phyloP scores from a whole-genome alignment of 2,329 filamentous ascomycete species.

The Aspergillus glaucus region DNA sequence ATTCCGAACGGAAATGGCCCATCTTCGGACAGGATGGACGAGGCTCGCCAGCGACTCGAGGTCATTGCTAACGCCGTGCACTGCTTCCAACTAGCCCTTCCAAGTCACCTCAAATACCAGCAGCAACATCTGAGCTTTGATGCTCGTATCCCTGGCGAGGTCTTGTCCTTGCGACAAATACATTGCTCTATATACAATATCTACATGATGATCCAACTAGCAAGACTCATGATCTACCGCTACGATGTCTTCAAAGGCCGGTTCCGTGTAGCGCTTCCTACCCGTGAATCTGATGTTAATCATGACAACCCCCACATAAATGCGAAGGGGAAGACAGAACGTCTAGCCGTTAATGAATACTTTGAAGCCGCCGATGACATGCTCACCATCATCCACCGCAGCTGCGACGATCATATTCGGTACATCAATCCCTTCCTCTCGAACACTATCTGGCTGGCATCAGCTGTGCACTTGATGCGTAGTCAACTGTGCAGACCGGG shows the following conservation, averaged over 20 bases:
- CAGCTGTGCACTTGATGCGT: constrained; percentile 22
- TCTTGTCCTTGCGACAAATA: constrained; percentile 13
- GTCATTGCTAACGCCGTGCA: constrained; percentile 26
- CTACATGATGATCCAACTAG: constrained; percentile 29
- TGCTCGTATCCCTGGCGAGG: constrained; percentile 2
- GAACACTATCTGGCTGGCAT: constrained; percentile 29
- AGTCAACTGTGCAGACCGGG: constrained; percentile 10
- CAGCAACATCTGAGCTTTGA: constrained; percentile 26
- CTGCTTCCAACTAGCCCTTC: constrained; percentile 26
- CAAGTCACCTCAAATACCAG: constrained; percentile 22
- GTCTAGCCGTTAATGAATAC: constrained; percentile 18
- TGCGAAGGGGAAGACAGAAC: constrained; percentile 1
- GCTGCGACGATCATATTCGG: constrained; percentile 19
- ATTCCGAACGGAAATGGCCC: constrained; percentile 7
- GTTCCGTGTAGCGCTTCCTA: background rate
- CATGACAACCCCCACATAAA: background rate
- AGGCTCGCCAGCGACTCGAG: constrained; percentile 19
- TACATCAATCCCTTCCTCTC: constrained; percentile 29
- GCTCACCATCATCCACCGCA: constrained; percentile 20
- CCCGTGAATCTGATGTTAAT: background rate
- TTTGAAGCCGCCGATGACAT: constrained; percentile 27
- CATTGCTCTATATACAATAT: constrained; percentile 28
- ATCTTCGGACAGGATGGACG: constrained; percentile 3
- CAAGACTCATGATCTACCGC: constrained; percentile 29
- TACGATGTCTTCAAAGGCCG: constrained; percentile 22